Conservation (phyloP, 2,329 filamentous ascomycete genomes). For the Calonectria pseudoreteaudii region DNA sequence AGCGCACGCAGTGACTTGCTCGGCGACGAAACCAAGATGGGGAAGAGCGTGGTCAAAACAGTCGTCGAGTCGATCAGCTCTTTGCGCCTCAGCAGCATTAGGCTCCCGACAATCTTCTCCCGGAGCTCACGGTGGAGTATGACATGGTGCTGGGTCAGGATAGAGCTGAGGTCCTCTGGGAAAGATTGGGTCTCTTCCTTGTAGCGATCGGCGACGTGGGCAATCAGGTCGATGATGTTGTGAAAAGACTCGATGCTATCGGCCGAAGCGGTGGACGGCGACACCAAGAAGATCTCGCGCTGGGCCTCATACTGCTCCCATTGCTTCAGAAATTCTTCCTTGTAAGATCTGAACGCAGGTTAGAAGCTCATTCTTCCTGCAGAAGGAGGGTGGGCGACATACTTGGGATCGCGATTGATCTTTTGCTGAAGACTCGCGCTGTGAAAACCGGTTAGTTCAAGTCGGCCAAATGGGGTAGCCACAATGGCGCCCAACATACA, state of each 20-base stretch:
- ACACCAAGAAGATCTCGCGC: conserved; percentile 89
- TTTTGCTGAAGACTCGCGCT: conserved; percentile 91
- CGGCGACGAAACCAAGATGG: conserved; percentile 89
- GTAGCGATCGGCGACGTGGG: conserved; percentile 95
- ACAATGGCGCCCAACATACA: conserved; percentile 60
- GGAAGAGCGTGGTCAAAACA: conserved; percentile 92
- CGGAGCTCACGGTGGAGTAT: conserved; percentile 85
- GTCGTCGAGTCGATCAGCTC: conserved; percentile 88
- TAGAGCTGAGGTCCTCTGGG: conserved; percentile 81
- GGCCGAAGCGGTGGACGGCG: conserved; percentile 81
- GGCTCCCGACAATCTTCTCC: conserved; percentile 92
- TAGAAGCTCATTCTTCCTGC: conserved; percentile 24
- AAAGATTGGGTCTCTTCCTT: conserved; percentile 83
- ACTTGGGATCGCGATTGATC: conserved; percentile 86
- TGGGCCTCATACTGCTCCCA: conserved; percentile 93
- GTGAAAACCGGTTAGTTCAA: conserved; percentile 47
- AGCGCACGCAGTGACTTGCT: conserved; percentile 89
- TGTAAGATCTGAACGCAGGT: conserved; percentile 74
- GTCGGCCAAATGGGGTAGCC: background rate
- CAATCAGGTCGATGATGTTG: conserved; percentile 92
- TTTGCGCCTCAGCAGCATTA: conserved; percentile 90
- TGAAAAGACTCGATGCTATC: conserved; percentile 86
- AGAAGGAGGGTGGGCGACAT: conserved; percentile 45
- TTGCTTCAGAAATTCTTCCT: conserved; percentile 88
- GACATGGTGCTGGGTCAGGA: conserved; percentile 85